Conservation (phyloP, 2,329 filamentous ascomycete species). For the Parastagonospora nodorum region DNA sequence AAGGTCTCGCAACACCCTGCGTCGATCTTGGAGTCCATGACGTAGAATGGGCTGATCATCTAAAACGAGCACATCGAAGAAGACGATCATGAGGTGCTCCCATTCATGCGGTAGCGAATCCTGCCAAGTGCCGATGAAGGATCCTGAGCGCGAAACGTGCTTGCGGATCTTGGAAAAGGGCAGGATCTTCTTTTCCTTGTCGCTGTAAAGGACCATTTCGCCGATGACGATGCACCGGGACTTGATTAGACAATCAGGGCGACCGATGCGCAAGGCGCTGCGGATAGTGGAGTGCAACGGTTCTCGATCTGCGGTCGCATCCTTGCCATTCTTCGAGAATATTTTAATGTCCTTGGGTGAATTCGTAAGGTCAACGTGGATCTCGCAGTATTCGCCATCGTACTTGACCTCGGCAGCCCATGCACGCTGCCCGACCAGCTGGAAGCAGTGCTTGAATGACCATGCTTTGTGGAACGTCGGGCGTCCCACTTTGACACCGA, state of each 20-base stretch:
- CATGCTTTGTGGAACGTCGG: constrained; percentile 53
- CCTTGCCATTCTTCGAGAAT: constrained; percentile 91
- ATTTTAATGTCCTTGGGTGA: constrained; percentile 68
- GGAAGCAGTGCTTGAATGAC: constrained; percentile 72
- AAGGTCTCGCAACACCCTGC: constrained; percentile 63
- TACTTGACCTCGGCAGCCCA: constrained; percentile 83
- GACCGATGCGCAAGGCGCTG: constrained; percentile 67
- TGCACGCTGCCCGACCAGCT: constrained; percentile 62
- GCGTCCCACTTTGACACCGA: constrained; percentile 54
- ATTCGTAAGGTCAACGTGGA: constrained; percentile 74
- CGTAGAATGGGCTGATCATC: constrained; percentile 60
- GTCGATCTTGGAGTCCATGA: constrained; percentile 63
- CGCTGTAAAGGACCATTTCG: constrained; percentile 79
- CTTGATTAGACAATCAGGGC: constrained; percentile 62
- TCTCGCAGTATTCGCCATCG: constrained; percentile 86
- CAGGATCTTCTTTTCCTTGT: constrained; percentile 66
- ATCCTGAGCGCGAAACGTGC: constrained; percentile 75
- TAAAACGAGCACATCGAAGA: constrained; percentile 64
- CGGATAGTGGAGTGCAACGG: constrained; percentile 67
- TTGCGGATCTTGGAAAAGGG: constrained; percentile 84
- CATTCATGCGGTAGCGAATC: constrained; percentile 66
- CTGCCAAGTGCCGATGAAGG: constrained; percentile 67
- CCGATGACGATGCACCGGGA: constrained; percentile 78
- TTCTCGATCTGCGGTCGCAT: constrained; percentile 75
- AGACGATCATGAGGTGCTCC: constrained; percentile 65